These are phyloP conservation scores for Carex cristatella DNA, from an alignment of 176 grass and related monocot genomes.

Conservation along the genomic window DNA sequence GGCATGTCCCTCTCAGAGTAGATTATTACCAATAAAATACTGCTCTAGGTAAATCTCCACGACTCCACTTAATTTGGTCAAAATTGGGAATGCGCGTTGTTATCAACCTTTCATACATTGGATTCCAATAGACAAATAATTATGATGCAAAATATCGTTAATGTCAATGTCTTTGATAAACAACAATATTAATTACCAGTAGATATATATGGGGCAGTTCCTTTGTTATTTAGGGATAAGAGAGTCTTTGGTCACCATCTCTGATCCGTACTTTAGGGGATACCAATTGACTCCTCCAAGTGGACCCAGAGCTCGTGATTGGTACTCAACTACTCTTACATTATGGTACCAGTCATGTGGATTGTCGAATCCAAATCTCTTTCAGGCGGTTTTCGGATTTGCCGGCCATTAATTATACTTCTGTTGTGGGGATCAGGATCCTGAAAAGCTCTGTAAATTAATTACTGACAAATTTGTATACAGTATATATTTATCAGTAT, in stretches of 20 bases:
- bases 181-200: conserved; percentile 3
- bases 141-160: background rate
- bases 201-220: background rate
- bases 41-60: background rate
- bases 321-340: background rate
- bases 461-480: too few species aligned
- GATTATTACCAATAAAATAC: background rate
- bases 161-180: background rate
- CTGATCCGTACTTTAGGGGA: conserved; percentile 22
- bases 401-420: background rate
- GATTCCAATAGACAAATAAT: conserved; percentile 3
- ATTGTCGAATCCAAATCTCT: background rate
- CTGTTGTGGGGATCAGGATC: background rate
- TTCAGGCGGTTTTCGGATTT: background rate
- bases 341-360: background rate
- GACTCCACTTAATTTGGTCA: conserved; percentile 3
- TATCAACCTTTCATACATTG: background rate
- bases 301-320: conserved; percentile 4
- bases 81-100: background rate
- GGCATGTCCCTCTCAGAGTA: background rate
- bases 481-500: too few species aligned
- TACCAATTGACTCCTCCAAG: conserved; percentile 14
- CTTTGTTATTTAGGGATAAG: background rate
- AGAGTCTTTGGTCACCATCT: conserved; percentile 1
- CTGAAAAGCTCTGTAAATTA: too few species aligned